Conservation (phyloP, 768 basidiomycete species). For the Gloeophyllum trabeum region DNA sequence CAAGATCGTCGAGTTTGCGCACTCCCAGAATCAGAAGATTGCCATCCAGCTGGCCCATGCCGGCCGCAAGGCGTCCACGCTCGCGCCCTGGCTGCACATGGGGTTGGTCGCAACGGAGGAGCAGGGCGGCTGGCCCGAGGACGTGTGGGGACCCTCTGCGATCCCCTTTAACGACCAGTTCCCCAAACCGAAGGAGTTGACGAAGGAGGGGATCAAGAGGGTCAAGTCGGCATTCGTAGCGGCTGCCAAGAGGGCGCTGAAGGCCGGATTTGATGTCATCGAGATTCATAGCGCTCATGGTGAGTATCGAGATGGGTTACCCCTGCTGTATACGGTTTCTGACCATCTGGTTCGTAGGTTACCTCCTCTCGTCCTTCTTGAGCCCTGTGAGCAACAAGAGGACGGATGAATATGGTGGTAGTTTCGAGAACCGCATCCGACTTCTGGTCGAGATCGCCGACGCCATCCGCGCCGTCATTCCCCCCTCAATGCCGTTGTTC, state of each 20-base stretch:
- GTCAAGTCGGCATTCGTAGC: slow-evolving; percentile 45
- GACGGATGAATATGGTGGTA: slow-evolving; percentile 61
- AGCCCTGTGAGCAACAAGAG: slow-evolving; percentile 52
- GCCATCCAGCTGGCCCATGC: slow-evolving; percentile 72
- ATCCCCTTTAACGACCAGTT: slow-evolving; percentile 30
- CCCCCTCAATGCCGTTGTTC: slow-evolving; percentile 57
- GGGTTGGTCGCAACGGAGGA: slow-evolving; percentile 22
- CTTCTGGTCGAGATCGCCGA: slow-evolving; percentile 55
- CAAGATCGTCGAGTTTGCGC: slow-evolving; percentile 58
- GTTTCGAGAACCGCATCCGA: slow-evolving; percentile 57
- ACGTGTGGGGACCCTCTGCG: slow-evolving; percentile 38
- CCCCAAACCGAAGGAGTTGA: slow-evolving; percentile 45
- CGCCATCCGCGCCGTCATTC: slow-evolving; percentile 49
- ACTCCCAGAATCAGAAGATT: slow-evolving; percentile 57
- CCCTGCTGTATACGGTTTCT: neutral
- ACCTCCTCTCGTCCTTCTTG: slow-evolving; percentile 43
- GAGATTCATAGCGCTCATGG: slow-evolving; percentile 54
- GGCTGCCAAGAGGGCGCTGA: slow-evolving; percentile 38
- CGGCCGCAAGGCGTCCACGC: slow-evolving; percentile 61
- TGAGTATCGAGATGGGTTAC: neutral
- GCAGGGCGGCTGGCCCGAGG: slow-evolving; percentile 28
- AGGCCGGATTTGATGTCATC: slow-evolving; percentile 48
- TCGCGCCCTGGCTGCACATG: slow-evolving; percentile 48
- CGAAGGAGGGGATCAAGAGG: slow-evolving; percentile 40
- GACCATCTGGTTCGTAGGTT: slow-evolving; percentile 21